Base-by-base conservation (phyloP, 768 basidiomycete genomes). In the Coprinopsis marcescibilis region DNA sequence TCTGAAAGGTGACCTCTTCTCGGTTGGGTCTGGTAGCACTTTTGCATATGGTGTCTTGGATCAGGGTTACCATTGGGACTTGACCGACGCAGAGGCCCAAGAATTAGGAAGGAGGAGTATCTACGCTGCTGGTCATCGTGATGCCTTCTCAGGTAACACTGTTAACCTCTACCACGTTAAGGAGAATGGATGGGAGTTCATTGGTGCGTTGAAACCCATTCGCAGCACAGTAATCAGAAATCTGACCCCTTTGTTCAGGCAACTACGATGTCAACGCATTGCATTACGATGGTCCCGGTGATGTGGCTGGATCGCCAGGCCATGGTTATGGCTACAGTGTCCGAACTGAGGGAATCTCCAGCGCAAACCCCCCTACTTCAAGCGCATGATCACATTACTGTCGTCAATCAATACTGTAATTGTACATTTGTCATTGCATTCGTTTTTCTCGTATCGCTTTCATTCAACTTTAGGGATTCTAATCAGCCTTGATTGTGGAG, bases 11-110 rank as follows among this genome's bases (percentile, higher is more conserved):
- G 83, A 99, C 64, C 65, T 98, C n/a, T 99, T 99, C 73, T 96
- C 93, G 4, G 96, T 99, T 27, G 96, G 96, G 23, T 97, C 95
- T 3, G 96, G 96, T 58, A 91, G 89, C 62, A 97, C 96, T 5
- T 96, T 93, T 57, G 96, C 96, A n/a, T 98, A 98, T 59, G 95
- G 96, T 75, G 91, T 98, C 1, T 76, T 96, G 39, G 96, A 98
- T 65, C 94, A 96, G 67, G 93, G 87, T 11, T 93, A 94, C 63
- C 80, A 71, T 50, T 98, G 89, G 89, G 93, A 98, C 60, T 68
- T 99, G 50, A 79, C 83, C 17, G 91, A 89, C 48, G 92, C 83
- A 51, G 95, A 96, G 52, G 96, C 96, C 2, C 87, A 91, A 61
- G 96, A 98, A 59, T 81, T 98, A 20, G 96, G 87, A 14, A 70